Evolutionary conservation across 768 basidiomycete genomes (phyloP), one percentile per base, ranked within the genome.

Genomic region (Tubosaeta brunneosetosa): DNA sequence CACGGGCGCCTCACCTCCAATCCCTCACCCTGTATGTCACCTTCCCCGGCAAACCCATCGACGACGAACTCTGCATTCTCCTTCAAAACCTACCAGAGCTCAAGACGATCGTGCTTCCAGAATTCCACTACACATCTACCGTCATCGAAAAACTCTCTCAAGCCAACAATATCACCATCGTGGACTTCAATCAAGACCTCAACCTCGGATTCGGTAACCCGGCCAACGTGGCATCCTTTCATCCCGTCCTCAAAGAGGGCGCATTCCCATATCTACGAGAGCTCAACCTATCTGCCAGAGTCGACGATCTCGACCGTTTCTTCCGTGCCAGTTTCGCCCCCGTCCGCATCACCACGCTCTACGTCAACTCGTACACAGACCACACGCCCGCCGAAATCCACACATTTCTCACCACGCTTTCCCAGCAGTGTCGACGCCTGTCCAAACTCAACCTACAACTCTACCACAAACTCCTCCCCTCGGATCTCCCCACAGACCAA

Each of bases 251-350:
- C 14, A 37, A 62, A 19, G 71, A 78, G 57, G 79, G 76, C 19
- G 75, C 79, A 0, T 85, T 84, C 60, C 80, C 80, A 0, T 67
- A 72, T 2, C 68, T 85, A 4, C 75, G 69, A 61, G 82, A 84
- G 52, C 71, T 83, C 37, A 78, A 74, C 4, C 55, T 80, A 44
- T 78, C 77, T 16, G 71, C 71, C 11, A 58, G 66, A n/a, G 70
- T 82, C 25, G 66, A 68, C 6, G 74, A 82, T 48, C 66, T 78
- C 19, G 65, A 74, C 5, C 64, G 63, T 4, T 79, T 85, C 63
- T 63, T 85, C 49, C 61, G 66, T 32, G 61, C 64, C 2, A 55
- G 69, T 4, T 80, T 74, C 51, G 71, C 79, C 0, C 84, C 84
- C 0, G 58, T 61, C 6, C 77, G 77, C 41, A 62, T 86, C 32